Conservation (phyloP, 345 rosid species). For the Dipteronia dyeriana region DNA sequence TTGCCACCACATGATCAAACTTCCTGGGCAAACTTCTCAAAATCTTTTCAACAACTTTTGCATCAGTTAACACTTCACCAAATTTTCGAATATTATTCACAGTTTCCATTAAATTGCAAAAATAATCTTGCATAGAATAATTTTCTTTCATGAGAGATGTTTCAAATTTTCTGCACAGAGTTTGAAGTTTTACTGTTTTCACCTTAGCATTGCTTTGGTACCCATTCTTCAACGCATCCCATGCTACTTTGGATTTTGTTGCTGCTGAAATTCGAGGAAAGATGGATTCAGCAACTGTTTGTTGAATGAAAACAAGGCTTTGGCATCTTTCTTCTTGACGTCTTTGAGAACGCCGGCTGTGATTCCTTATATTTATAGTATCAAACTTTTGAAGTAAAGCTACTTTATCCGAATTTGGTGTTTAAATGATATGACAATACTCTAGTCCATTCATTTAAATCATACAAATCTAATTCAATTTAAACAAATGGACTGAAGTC, state of each 20-base stretch:
- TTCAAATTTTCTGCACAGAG: neutral
- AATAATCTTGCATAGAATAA: neutral
- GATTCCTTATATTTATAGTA: too few species aligned
- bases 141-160: neutral
- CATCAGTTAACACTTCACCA: neutral
- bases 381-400: too few species aligned
- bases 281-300: neutral
- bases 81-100: constrained; percentile 4
- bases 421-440: too few species aligned
- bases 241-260: neutral
- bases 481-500: too few species aligned
- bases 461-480: too few species aligned
- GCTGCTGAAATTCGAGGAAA: neutral
- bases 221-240: neutral
- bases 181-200: neutral
- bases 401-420: too few species aligned
- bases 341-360: neutral
- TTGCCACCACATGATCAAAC: neutral
- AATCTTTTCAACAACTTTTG: neutral
- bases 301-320: constrained; percentile 2
- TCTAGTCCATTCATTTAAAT: too few species aligned
- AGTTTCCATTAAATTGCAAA: neutral
- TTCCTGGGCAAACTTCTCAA: neutral
- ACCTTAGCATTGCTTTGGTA: constrained; percentile 10
- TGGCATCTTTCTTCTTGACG: neutral